Percentiles rank a stretch among this genome's conserved stretches.
These are phyloP conservation scores for Fusarium devonianum DNA, from an alignment of 2,329 filamentous ascomycete genomes.

Conservation along the genomic window DNA sequence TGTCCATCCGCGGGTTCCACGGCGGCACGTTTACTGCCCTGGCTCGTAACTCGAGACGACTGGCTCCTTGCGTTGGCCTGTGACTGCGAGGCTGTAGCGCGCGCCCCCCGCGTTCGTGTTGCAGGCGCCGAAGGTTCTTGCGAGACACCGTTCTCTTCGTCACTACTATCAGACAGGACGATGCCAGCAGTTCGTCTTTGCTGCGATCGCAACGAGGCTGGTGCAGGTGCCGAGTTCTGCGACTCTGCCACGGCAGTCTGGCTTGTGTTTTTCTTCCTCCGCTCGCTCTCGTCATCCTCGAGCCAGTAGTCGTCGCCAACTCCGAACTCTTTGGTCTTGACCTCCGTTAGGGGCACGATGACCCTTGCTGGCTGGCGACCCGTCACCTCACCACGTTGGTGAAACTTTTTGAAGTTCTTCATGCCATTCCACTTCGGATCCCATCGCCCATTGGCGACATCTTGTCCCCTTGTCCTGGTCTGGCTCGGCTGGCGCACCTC, in stretches of 20 bases:
- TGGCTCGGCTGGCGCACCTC: constrained; percentile 58
- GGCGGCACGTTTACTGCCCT: constrained; percentile 47
- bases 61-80: constrained; percentile 43
- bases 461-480: constrained; percentile 53
- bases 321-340: constrained; percentile 73
- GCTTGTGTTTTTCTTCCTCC: constrained; percentile 41
- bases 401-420: constrained; percentile 95
- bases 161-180: constrained; percentile 49
- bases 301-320: constrained; percentile 82
- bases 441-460: constrained; percentile 70
- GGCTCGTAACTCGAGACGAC: constrained; percentile 37
- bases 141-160: constrained; percentile 38
- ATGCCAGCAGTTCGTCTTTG: constrained; percentile 36
- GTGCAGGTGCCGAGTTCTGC: constrained; percentile 14
- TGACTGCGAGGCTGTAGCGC: constrained; percentile 39
- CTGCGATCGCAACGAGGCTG: constrained; percentile 10
- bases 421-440: constrained; percentile 90
- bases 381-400: constrained; percentile 59
- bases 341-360: constrained; percentile 76
- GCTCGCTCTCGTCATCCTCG: constrained; percentile 55
- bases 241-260: constrained; percentile 35
- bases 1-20: constrained; percentile 40
- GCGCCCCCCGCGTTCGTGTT: constrained; percentile 37
- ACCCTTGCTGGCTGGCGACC: constrained; percentile 57
- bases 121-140: constrained; percentile 10